Conservation (phyloP, 169 alveolate species). For the Eimeria brunetti region DNA sequence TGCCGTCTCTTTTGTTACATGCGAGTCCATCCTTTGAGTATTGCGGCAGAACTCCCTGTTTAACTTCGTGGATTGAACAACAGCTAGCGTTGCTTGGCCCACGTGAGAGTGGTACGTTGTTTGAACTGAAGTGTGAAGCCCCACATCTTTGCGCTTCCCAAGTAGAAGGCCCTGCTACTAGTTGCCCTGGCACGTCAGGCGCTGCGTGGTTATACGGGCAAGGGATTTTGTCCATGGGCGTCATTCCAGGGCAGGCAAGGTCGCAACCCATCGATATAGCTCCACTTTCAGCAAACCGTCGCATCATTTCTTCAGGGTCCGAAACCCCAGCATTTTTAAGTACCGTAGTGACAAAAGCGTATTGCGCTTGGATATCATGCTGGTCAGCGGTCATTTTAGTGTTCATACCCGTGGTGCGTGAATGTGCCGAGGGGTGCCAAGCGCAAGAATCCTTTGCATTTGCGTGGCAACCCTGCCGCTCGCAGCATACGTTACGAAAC, state of each 20-base stretch:
- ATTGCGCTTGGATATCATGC: not conserved
- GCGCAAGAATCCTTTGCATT: slow-evolving; percentile 6
- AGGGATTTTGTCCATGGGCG: not conserved
- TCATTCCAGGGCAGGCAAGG: slow-evolving; percentile 1
- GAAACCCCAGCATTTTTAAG: slow-evolving; percentile 50
- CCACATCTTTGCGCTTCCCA: not conserved
- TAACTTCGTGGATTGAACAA: not conserved
- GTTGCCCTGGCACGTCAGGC: not conserved
- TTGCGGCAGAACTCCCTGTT: not conserved
- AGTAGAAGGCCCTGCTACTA: not conserved
- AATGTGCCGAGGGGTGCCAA: not conserved
- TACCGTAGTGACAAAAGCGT: not conserved
- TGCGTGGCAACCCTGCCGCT: slow-evolving; percentile 2
- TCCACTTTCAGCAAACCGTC: slow-evolving; percentile 35
- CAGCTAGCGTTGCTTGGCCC: slow-evolving; percentile 37
- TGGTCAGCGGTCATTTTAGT: not conserved
- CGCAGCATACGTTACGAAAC: not conserved
- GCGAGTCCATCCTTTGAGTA: not conserved
- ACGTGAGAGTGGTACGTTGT: not conserved
- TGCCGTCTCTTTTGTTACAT: not conserved
- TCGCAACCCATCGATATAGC: not conserved
- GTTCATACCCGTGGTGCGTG: not conserved
- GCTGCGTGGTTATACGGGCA: not conserved
- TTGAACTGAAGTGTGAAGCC: slow-evolving; percentile 4
- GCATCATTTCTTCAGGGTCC: slow-evolving; percentile 21